phyloP scores from a whole-genome alignment of 305 asterid species.

The Fraxinus greggii region DNA sequence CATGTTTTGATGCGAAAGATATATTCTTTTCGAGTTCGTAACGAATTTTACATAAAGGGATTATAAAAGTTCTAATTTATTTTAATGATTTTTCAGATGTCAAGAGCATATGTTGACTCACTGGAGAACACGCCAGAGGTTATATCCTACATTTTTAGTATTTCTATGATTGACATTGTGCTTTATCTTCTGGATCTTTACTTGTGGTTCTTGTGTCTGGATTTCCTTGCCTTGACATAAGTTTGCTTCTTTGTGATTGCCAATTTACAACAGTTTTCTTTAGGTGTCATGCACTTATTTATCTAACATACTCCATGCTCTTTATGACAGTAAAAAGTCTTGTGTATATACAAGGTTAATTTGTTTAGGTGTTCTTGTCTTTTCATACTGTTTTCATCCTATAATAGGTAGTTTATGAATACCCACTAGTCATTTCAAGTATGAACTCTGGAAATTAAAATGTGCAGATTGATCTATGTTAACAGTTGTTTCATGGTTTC shows the following conservation, averaged over 20 bases:
- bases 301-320: background rate
- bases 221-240: background rate
- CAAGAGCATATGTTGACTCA: slow-evolving; percentile 46
- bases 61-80: slow-evolving; percentile 9
- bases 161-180: background rate
- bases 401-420: background rate
- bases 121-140: slow-evolving; percentile 61
- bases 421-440: background rate
- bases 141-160: slow-evolving; percentile 11
- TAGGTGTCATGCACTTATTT: background rate
- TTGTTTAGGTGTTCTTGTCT: background rate
- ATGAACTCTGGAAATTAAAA: background rate
- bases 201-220: background rate
- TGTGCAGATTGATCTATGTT: background rate
- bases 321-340: background rate
- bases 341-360: background rate
- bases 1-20: background rate
- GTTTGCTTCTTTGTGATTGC: background rate
- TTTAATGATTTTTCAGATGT: slow-evolving; percentile 41
- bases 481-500: background rate
- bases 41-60: background rate
- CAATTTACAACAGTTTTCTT: background rate
- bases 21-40: slow-evolving; percentile 6
- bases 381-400: background rate
- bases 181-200: background rate